phyloP scores from a whole-genome alignment of 805 yeast species.

The Cyberlindnera xylosilytica region DNA sequence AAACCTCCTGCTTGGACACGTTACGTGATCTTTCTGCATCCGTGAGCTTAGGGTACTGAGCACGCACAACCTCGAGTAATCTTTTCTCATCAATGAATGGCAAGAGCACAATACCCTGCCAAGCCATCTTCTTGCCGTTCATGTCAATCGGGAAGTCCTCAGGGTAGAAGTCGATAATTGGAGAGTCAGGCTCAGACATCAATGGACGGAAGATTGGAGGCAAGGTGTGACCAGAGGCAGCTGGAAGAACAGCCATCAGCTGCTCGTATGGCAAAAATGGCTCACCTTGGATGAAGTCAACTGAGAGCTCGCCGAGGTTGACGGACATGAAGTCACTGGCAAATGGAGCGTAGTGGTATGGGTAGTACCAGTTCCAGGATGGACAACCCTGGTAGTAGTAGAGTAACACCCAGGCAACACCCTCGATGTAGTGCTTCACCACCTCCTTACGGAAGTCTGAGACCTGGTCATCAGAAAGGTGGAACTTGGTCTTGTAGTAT shows the following conservation, averaged over 20 bases:
- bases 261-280: slow-evolving; percentile 94
- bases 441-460: slow-evolving; percentile 53
- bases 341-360: slow-evolving; percentile 97
- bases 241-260: slow-evolving; percentile 85
- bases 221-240: slow-evolving; percentile 83
- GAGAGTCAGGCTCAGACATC: slow-evolving; percentile 78
- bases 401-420: slow-evolving; percentile 92
- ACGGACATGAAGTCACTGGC: slow-evolving; percentile 76
- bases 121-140: slow-evolving; percentile 92
- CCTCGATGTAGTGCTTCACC: slow-evolving; percentile 78
- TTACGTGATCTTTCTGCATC: slow-evolving; percentile 71
- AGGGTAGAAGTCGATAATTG: slow-evolving; percentile 89
- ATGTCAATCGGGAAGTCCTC: slow-evolving; percentile 84
- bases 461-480: slow-evolving; percentile 51
- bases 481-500: slow-evolving; percentile 76
- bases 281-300: slow-evolving; percentile 60
- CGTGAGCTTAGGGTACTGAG: slow-evolving; percentile 58
- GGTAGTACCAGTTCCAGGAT: slow-evolving; percentile 98
- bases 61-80: slow-evolving; percentile 61
- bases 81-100: slow-evolving; percentile 90
- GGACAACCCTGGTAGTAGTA: slow-evolving; percentile 98
- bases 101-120: slow-evolving; percentile 90
- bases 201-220: slow-evolving; percentile 79
- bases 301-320: slow-evolving; percentile 45
- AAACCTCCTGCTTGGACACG: slow-evolving; percentile 63